Evolutionary conservation across 2,329 filamentous ascomycete species (phyloP).

Genomic region (Berkeleyomyces basicola): DNA sequence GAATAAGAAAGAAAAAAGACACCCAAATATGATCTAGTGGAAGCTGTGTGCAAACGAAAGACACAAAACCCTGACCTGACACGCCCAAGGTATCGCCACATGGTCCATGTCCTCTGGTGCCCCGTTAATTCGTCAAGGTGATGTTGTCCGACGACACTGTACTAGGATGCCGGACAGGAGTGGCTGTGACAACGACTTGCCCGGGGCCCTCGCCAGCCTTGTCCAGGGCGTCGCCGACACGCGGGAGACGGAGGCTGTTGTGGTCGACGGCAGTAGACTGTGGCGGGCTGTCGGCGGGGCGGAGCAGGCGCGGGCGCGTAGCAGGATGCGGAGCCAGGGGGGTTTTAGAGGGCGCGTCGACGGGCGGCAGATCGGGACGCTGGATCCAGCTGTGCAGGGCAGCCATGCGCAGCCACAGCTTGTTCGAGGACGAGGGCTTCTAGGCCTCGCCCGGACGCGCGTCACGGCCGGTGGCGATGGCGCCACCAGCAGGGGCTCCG

Average conservation of each 20-base stretch:
- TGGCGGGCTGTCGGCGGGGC: background rate
- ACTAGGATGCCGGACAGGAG: background rate
- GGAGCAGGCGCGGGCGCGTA: background rate
- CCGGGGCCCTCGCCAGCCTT: background rate
- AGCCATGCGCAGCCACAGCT: constrained; percentile 15
- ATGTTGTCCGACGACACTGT: constrained; percentile 3
- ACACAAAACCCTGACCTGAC: background rate
- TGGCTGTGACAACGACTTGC: background rate
- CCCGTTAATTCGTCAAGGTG: constrained; percentile 2
- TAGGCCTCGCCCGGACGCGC: constrained; percentile 29
- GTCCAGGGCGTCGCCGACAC: background rate
- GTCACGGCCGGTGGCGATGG: constrained; percentile 40
- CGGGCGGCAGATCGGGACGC: too few species aligned
- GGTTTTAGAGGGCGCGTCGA: background rate
- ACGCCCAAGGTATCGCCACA: background rate
- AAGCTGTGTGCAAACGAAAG: background rate
- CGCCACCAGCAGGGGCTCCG: constrained; percentile 19
- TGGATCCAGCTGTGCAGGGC: background rate
- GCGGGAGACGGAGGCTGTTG: background rate
- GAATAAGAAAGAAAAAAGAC: constrained; percentile 7
- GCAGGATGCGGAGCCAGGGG: background rate
- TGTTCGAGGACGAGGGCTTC: constrained; percentile 18
- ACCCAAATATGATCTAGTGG: background rate
- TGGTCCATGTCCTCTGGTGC: background rate
- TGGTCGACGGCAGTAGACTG: background rate